Percentiles rank a stretch among this genome's conserved stretches.
Evolutionary conservation across 306 rosid species (phyloP).

Genomic region (apple (Malus domestica)): DNA sequence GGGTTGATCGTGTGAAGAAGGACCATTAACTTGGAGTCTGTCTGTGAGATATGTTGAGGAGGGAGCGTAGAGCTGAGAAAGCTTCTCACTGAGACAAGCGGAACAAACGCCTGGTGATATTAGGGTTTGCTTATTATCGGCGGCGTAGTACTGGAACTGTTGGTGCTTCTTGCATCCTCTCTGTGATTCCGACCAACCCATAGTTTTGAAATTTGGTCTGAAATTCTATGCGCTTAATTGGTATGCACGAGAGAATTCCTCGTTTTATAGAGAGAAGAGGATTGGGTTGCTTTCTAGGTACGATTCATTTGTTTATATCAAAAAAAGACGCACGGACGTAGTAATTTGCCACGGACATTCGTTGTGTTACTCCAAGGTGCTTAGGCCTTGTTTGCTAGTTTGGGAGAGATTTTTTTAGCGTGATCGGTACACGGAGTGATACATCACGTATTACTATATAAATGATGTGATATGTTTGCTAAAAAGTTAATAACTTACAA

Average conservation of each 20-base stretch:
- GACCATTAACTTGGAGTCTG: background rate
- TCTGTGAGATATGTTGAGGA: background rate
- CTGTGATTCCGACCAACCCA: conserved; percentile 36
- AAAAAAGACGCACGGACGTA: background rate
- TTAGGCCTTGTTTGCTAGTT: background rate
- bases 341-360: background rate
- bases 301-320: background rate
- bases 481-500: too few species aligned
- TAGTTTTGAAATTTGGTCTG: background rate
- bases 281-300: background rate
- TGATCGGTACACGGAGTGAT: too few species aligned
- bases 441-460: too few species aligned
- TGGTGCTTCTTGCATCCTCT: conserved; percentile 43
- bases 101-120: conserved; percentile 52
- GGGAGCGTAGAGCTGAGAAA: conserved; percentile 28
- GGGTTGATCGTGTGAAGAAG: background rate
- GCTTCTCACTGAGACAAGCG: conserved; percentile 46
- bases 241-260: background rate
- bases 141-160: background rate
- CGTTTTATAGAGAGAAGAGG: background rate
- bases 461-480: too few species aligned
- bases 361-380: background rate
- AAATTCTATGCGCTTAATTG: background rate
- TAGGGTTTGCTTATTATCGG: background rate
- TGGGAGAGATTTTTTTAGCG: too few species aligned